These are phyloP conservation scores for Chrysopogon serrulatus DNA, from an alignment of 176 grass and related monocot genomes.

Conservation along the genomic window DNA sequence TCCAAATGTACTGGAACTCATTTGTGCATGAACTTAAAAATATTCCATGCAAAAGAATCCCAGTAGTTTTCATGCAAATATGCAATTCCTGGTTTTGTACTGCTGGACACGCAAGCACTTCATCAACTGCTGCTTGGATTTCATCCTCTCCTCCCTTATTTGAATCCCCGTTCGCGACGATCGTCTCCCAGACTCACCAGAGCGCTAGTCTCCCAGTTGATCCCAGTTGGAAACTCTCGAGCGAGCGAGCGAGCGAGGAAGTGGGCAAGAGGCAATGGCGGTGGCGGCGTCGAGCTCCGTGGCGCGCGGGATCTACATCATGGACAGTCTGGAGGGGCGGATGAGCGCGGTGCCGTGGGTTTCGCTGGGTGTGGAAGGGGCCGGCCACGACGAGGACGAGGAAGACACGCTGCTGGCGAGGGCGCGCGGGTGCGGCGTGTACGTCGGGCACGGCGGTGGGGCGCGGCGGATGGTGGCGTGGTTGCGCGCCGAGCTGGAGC, in stretches of 20 bases:
- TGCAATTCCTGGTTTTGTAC: neutral
- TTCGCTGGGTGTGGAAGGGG: neutral
- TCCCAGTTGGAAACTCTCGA: neutral
- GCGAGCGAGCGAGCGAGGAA: neutral
- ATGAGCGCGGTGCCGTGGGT: neutral
- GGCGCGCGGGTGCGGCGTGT: slow-evolving; percentile 45
- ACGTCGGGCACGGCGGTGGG: slow-evolving; percentile 16
- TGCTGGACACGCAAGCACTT: neutral
- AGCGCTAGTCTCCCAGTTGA: too few relatives aligned
- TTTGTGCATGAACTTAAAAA: neutral
- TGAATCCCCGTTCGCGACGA: neutral
- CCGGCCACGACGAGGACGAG: neutral
- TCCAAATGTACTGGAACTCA: neutral
- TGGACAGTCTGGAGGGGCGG: neutral
- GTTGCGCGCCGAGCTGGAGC: slow-evolving; percentile 58
- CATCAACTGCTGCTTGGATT: slow-evolving; percentile 5
- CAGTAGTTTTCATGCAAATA: too few relatives aligned
- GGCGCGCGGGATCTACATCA: neutral
- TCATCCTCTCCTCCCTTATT: neutral
- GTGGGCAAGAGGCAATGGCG: too few relatives aligned
- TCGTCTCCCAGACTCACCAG: neutral
- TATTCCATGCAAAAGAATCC: neutral
- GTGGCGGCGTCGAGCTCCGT: neutral
- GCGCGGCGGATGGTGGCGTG: slow-evolving; percentile 38
- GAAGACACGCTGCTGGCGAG: neutral